Base-by-base conservation (phyloP, 108 stramenopile species). In the Craspedostauros australis region DNA sequence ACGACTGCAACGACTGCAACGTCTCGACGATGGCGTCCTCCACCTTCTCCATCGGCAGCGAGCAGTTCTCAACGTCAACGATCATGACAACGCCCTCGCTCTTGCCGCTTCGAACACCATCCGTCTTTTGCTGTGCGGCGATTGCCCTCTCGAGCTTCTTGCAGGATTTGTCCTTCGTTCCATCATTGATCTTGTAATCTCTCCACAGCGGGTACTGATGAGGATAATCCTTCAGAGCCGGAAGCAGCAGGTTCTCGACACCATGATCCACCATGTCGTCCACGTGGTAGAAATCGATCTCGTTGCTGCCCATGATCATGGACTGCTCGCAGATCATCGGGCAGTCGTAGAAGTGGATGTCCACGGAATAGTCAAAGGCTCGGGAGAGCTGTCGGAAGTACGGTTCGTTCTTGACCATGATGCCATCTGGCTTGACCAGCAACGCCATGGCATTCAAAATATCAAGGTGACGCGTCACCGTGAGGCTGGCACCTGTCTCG, bases 361-460 rank as follows among this genome's bases (percentile, higher is more conserved):
- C 55, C 9, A 60, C 44, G 3, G 57, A 65, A 30, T 72, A 39
- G 4, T 65, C 24, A 21, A 66, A 57, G 45, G 66, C 61, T 27
- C 59, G 39, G 19, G 19, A 27, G 14, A 53, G 19, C 21, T 40
- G 30, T 15, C 42, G 40, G 9, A 52, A 18, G 29, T 58, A 63
- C 26, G 50, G 50, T 24, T 77, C 91, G 50, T 93, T 88, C 70
- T 93, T 93, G 18, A 87, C 76, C 38, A 93, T 73, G 34, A 93
- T 85, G 7, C 91, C 91, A 36, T 84, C 70, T 0, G 87, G 85
- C 52, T 84, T 84, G 58, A 88, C 54, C 29, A 93, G 62, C 39
- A 93, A 52, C 1, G 80, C 56, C 8, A 86, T 57, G 1, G 87
- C 82, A n/a, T 78, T 68, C 55, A 93, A 70, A 48, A 93, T 77